Percentiles rank a stretch among this genome's conserved stretches.
Evolutionary conservation across 257 asterid species (phyloP).

Genomic region (Gentiana macrophylla): DNA sequence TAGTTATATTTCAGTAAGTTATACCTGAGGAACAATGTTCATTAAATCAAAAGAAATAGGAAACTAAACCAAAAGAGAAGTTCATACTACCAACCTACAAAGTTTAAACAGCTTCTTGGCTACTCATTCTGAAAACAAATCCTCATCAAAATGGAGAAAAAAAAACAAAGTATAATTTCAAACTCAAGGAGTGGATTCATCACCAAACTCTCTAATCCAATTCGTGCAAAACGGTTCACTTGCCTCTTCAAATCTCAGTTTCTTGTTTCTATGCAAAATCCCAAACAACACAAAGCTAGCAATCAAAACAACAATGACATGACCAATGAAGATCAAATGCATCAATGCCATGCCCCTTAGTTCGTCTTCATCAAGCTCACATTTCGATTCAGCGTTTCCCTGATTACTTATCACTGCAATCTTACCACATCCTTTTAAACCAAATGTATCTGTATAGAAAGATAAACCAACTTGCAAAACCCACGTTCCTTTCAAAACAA

Average conservation of each 20-base stretch:
- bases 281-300: slow-evolving; percentile 40
- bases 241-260: slow-evolving; percentile 34
- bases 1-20: not conserved
- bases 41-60: not conserved
- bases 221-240: slow-evolving; percentile 35
- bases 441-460: slow-evolving; percentile 53
- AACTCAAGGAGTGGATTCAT: slow-evolving; percentile 58
- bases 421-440: slow-evolving; percentile 54
- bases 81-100: slow-evolving; percentile 6
- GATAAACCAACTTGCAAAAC: slow-evolving; percentile 71
- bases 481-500: slow-evolving; percentile 77
- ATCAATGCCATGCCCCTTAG: slow-evolving; percentile 61
- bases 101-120: not conserved
- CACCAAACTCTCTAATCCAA: slow-evolving; percentile 40
- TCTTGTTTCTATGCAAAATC: slow-evolving; percentile 28
- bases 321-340: slow-evolving; percentile 44
- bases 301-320: slow-evolving; percentile 30
- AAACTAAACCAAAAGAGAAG: slow-evolving; percentile 1
- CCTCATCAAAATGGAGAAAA: not conserved
- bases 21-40: no score
- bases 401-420: slow-evolving; percentile 15
- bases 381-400: slow-evolving; percentile 46
- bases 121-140: not conserved
- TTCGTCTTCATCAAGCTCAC: slow-evolving; percentile 59
- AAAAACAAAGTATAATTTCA: slow-evolving; percentile 44